Evolutionary conservation across 2,329 filamentous ascomycete genomes (phyloP).

Genomic region (Fusarium lateritium): DNA sequence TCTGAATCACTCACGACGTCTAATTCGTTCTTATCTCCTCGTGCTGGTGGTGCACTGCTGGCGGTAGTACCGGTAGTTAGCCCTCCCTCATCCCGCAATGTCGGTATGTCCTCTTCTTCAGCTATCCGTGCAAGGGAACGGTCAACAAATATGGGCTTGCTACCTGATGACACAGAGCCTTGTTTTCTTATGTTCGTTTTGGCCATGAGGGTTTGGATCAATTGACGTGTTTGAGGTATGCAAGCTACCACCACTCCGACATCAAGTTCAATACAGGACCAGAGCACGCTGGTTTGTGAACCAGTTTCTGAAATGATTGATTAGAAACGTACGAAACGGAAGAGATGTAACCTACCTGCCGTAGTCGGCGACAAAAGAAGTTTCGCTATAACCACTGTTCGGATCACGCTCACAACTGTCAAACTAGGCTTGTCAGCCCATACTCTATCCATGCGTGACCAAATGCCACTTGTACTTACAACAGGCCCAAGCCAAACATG

Average conservation of each 20-base stretch:
- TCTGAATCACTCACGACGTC: background rate
- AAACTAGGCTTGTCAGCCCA: background rate
- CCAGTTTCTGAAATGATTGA: background rate
- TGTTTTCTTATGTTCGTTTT: background rate
- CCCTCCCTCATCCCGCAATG: background rate
- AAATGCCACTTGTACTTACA: conserved; percentile 4
- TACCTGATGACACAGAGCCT: background rate
- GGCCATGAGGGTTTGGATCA: rapidly evolving
- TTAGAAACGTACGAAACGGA: background rate
- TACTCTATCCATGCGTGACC: no score
- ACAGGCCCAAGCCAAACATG: conserved; percentile 16
- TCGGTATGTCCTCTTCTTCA: background rate
- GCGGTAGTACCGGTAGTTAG: background rate
- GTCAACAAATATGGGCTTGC: background rate
- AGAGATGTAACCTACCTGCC: background rate
- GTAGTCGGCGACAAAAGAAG: background rate
- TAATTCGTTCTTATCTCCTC: background rate
- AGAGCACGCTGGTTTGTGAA: background rate
- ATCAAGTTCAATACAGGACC: conserved; percentile 13
- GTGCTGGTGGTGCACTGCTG: background rate
- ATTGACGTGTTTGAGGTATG: background rate
- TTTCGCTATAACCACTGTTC: background rate
- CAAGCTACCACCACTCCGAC: conserved; percentile 14
- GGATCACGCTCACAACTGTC: background rate
- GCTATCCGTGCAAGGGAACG: conserved; percentile 4